These are phyloP conservation scores for Albifimbria verrucaria DNA, from an alignment of 2,329 filamentous ascomycete species.

Conservation along the genomic window DNA sequence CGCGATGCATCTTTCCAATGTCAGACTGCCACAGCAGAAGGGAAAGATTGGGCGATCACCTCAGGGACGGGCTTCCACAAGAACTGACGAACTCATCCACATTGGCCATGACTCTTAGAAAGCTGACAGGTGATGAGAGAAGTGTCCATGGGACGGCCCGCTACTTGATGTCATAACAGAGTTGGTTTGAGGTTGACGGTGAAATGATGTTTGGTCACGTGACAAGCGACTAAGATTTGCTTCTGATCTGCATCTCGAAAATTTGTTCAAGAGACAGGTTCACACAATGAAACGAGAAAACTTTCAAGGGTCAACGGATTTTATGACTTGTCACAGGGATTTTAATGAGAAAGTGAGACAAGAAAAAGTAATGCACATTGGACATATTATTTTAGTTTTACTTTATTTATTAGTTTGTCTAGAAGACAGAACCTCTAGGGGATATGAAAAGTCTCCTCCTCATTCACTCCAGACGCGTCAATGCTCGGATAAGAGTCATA, in stretches of 20 bases:
- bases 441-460: conserved; percentile 34
- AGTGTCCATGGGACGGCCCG: too few species aligned
- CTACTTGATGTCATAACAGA: neutral
- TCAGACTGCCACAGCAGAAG: neutral
- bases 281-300: too few species aligned
- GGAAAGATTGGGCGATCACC: neutral
- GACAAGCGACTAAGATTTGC: neutral
- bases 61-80: neutral
- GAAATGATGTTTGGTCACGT: neutral
- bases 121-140: too few species aligned
- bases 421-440: conserved; percentile 31
- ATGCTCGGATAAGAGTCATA: conserved; percentile 33
- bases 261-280: too few species aligned
- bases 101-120: too few species aligned
- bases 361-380: neutral
- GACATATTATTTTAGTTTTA: conserved; percentile 26
- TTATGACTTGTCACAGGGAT: too few species aligned
- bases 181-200: neutral
- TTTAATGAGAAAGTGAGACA: too few species aligned
- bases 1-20: conserved; percentile 24
- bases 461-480: conserved; percentile 30
- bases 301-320: too few species aligned
- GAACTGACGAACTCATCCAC: neutral
- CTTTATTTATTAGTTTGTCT: conserved; percentile 42
- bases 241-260: too few species aligned